Evolutionary conservation across 1,139 yeast genomes (phyloP).

Genomic region (Yamadazyma epiphylla): DNA sequence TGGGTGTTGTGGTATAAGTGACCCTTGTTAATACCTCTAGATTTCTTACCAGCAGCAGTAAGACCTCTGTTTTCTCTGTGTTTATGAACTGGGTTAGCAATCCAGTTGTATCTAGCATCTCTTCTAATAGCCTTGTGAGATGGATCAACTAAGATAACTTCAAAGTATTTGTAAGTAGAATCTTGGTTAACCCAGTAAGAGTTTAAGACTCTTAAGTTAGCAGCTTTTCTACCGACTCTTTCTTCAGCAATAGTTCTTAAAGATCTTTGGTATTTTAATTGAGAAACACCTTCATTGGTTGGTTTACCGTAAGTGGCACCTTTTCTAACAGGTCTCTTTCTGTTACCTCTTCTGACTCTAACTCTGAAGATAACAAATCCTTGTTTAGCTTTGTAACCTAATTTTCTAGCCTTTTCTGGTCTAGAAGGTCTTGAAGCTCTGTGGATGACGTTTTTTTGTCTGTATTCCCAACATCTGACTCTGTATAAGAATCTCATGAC

Average conservation of each 20-base stretch:
- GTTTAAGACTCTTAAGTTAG: conserved; percentile 98
- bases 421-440: conserved; percentile 98
- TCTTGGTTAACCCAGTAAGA: conserved; percentile 99
- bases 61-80: conserved; percentile 99
- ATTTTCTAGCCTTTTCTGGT: conserved; percentile 99
- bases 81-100: conserved; percentile 99
- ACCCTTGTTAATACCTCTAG: conserved; percentile 99
- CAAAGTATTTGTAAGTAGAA: conserved; percentile 98
- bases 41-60: conserved; percentile 96
- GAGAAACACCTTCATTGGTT: conserved; percentile 99
- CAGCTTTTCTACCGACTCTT: conserved; percentile 98
- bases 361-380: conserved; percentile 98
- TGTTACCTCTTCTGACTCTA: conserved; percentile 99
- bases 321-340: conserved; percentile 99
- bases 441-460: conserved; percentile 98
- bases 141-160: conserved; percentile 96
- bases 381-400: conserved; percentile 99
- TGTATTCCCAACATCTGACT: conserved; percentile 99
- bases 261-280: conserved; percentile 98
- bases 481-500: conserved; percentile 98
- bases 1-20: conserved; percentile 97
- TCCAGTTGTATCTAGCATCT: conserved; percentile 99
- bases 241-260: conserved; percentile 98
- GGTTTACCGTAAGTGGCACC: conserved; percentile 99
- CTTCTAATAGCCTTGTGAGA: conserved; percentile 98